Base-by-base conservation (phyloP, 2,329 filamentous ascomycete genomes). In the Leptodontidium sp. region DNA sequence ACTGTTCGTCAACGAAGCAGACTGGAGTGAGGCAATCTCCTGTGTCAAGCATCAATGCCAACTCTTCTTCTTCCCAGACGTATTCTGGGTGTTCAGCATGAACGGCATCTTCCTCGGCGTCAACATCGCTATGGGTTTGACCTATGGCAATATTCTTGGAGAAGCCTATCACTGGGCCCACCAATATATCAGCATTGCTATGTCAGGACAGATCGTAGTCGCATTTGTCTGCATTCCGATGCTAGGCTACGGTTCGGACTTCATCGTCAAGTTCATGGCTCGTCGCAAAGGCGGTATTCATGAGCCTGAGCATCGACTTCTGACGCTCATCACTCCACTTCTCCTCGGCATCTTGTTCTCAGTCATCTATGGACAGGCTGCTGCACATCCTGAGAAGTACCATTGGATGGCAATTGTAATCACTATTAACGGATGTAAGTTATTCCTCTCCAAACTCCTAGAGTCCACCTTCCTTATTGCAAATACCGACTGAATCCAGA, bases 71-170 rank as follows among this genome's bases (percentile, higher is more conserved):
- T 83, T 82, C 65, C 82, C 81, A 21, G 81, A 82, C 40, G 79
- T 83, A 17, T 73, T 82, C 40, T 83, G 80, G 80, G 79, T 80
- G 2, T 72, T 83, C 15, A 75, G 76, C 7, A 67, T 83, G 1
- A 82, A 83, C 63, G 80, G 81, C 0, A 70, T 80, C 5, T 80
- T 78, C 0, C 75, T 82, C 2, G 82, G 82, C 1, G 77, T 79
- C 59, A 82, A 83, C 67, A 79, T 84, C 26, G 81, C 80, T n/a
- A 79, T 83, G 21, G 79, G 78, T 7, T 82, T 81, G 0, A 83
- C 81, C 0, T 83, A 82, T 67, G 77, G 79, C 24, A 76, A 65
- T 11, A 73, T 80, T 55, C 73, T 80, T 2, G 73, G 70, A 14
- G 68, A 63, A 6, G 77, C 76, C 4, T 81, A 80, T 71, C 76